phyloP scores from a whole-genome alignment of 805 yeast genomes.

The Geotrichum ghanense region DNA sequence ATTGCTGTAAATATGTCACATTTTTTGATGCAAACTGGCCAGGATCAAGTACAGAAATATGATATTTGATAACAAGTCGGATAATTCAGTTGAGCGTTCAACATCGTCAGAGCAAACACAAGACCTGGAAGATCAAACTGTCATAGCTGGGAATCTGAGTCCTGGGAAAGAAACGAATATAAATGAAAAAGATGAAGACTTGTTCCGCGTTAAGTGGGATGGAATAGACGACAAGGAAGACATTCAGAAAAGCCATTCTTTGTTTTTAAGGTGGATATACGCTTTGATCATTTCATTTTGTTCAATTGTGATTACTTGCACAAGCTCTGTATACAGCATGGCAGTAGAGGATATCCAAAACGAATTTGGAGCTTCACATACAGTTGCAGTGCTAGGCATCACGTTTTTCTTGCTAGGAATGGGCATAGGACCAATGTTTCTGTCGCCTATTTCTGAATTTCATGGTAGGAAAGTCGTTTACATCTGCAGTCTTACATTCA shows the following conservation, averaged over 20 bases:
- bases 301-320: slow-evolving; percentile 26
- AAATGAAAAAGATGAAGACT: background rate
- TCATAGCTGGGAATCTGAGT: too few species aligned
- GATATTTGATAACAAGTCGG: too few species aligned
- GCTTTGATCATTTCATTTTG: background rate
- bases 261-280: background rate
- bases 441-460: slow-evolving; percentile 10
- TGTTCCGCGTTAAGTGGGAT: slow-evolving; percentile 11
- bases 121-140: too few species aligned
- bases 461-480: slow-evolving; percentile 12
- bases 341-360: slow-evolving; percentile 21
- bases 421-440: slow-evolving; percentile 11
- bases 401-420: slow-evolving; percentile 9
- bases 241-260: slow-evolving; percentile 20
- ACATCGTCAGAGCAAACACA: too few species aligned
- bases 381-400: background rate
- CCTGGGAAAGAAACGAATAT: too few species aligned
- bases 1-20: too few species aligned
- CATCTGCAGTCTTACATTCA: slow-evolving; percentile 5
- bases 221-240: slow-evolving; percentile 26
- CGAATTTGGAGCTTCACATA: background rate
- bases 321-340: slow-evolving; percentile 39
- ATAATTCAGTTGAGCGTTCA: too few species aligned
- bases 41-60: too few species aligned
- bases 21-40: too few species aligned